These are phyloP conservation scores for Amaranthus tricolor DNA, from an alignment of 179 eudicot genomes.

Conservation along the genomic window DNA sequence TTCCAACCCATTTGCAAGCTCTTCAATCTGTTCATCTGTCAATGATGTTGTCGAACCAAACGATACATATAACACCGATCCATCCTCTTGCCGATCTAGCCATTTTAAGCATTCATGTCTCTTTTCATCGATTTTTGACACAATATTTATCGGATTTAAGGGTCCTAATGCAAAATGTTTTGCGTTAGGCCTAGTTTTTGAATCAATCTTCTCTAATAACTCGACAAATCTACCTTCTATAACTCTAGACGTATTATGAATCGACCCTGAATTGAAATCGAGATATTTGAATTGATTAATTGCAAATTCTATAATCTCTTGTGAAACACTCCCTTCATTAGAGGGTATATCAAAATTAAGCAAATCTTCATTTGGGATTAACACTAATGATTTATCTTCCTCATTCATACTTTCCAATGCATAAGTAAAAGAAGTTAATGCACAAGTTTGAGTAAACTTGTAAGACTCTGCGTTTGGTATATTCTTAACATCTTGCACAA, in stretches of 20 bases:
- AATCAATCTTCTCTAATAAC: slow-evolving; percentile 24
- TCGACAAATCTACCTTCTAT: slow-evolving; percentile 40
- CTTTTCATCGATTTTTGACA: not conserved
- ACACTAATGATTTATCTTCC: not conserved
- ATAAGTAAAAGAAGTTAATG: slow-evolving; percentile 27
- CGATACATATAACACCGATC: slow-evolving; percentile 47
- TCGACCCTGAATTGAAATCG: slow-evolving; percentile 28
- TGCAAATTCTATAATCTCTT: slow-evolving; percentile 29
- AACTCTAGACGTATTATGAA: slow-evolving; percentile 34
- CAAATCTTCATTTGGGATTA: slow-evolving; percentile 6
- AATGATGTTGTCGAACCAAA: slow-evolving; percentile 56
- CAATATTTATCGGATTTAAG: slow-evolving; percentile 15
- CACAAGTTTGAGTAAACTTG: slow-evolving; percentile 32
- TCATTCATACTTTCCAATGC: slow-evolving; percentile 16
- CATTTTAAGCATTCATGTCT: slow-evolving; percentile 44
- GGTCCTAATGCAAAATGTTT: slow-evolving; percentile 46
- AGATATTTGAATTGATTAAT: slow-evolving; percentile 14
- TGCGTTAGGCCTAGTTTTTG: slow-evolving; percentile 2
- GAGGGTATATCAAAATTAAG: slow-evolving; percentile 20
- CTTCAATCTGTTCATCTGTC: slow-evolving; percentile 16
- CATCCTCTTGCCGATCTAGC: slow-evolving; percentile 26
- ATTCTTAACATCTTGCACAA: slow-evolving; percentile 40
- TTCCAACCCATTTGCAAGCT: slow-evolving; percentile 2
- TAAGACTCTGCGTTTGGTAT: slow-evolving; percentile 46
- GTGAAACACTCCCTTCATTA: slow-evolving; percentile 29